Base-by-base conservation (phyloP, 768 basidiomycete species). In the Flagelloscypha sp. region DNA sequence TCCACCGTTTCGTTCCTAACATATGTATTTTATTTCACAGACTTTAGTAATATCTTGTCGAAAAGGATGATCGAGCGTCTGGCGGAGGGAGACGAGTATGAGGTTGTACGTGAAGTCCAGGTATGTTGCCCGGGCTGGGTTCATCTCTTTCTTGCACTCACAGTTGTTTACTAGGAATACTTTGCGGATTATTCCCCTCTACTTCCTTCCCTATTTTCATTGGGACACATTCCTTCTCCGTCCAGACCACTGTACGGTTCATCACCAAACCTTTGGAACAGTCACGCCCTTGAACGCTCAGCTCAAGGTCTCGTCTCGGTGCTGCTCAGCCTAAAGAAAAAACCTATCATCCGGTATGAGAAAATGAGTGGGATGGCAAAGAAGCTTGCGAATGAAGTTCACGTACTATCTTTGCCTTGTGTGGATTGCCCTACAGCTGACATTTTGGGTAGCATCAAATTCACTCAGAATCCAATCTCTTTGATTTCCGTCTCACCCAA, bases 41-140 rank as follows among this genome's bases (percentile, higher is more conserved):
- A 95, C 61, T 99, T 99, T 55, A 97, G 92, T 62, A 98, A 92
- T 49, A 77, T 86, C 25, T 58, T 99, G 44, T 87, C 74, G 44
- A 98, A 98, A 65, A 68, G 72, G 4, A 74, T 82, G 18, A 97
- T 99, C 32, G 95, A 98, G 58, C 74, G 87, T 7, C 68, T 98
- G 33, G 95, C 95, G 0, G 83, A 88, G 48, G 86, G 82, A 13
- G 95, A 99, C 54, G 89, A 95, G 57, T 88, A 87, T 44, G 95
- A 99, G 57, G 84, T 97, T 12, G 94, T 99, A 10, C 76, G 79
- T 36, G 95, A 99, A 63, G 86, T 99, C 2, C 95, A 99, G 76
- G 93, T 93, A 50, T 40, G 70, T 44, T 21, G 16, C 17, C 38
- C 24, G 11, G 17, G 19, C 24, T 31, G 21, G 18, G 27, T 3